Conservation (phyloP, 1,139 yeast genomes). For the Petasospora rhodanensis region DNA sequence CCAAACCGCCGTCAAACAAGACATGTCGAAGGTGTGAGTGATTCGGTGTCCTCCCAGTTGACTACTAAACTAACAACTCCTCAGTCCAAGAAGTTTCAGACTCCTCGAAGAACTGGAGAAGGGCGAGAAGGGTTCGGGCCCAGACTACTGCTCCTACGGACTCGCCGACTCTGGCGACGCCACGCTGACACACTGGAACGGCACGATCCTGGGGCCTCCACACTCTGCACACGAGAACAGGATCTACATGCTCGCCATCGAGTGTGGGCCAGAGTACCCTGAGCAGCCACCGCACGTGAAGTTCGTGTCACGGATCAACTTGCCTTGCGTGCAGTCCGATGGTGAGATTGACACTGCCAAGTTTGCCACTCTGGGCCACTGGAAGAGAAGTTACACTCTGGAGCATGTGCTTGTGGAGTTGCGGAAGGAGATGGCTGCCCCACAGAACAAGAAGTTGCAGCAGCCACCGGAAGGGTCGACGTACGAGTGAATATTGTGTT, state of each 20-base stretch:
- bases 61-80: constrained; percentile 1
- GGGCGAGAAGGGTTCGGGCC: constrained; percentile 96
- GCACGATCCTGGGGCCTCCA: constrained; percentile 95
- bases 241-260: constrained; percentile 76
- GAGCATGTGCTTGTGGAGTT: constrained; percentile 85
- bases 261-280: constrained; percentile 84
- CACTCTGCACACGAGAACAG: constrained; percentile 92
- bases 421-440: constrained; percentile 82
- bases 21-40: too few relatives aligned
- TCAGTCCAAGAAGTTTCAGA: constrained; percentile 88
- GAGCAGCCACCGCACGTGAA: constrained; percentile 79
- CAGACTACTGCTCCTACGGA: constrained; percentile 95
- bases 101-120: constrained; percentile 93
- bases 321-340: constrained; percentile 71
- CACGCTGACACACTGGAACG: constrained; percentile 92
- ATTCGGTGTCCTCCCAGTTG: too few relatives aligned
- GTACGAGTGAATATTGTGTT: constrained; percentile 29
- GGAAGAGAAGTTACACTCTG: constrained; percentile 90
- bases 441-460: constrained; percentile 75
- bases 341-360: constrained; percentile 62
- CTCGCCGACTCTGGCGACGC: constrained; percentile 85
- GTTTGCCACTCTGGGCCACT: constrained; percentile 69
- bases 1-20: too few relatives aligned
- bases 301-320: constrained; percentile 78
- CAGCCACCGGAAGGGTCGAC: constrained; percentile 91